Evolutionary conservation across 257 asterid species (phyloP).

Genomic region (Plantago elongata): DNA sequence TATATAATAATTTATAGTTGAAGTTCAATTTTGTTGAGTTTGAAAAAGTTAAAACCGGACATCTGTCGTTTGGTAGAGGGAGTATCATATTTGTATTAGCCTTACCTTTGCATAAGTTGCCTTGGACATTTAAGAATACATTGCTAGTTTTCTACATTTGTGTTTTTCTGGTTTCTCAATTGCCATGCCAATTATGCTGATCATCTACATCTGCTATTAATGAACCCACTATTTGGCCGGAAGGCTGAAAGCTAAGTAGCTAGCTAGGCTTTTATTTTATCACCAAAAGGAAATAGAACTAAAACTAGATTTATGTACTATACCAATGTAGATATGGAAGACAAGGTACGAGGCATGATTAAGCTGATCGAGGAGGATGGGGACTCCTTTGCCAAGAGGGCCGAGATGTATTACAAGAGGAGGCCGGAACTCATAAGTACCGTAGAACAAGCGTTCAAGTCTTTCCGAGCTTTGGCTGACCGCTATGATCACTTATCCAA

Average conservation of each 20-base stretch:
- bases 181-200: too few relatives aligned
- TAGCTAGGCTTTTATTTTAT: too few relatives aligned
- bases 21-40: too few relatives aligned
- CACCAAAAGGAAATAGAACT: not conserved
- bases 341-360: conserved; percentile 59
- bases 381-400: conserved; percentile 84
- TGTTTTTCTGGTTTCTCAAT: too few relatives aligned
- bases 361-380: conserved; percentile 84
- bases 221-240: not conserved
- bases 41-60: too few relatives aligned
- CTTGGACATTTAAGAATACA: too few relatives aligned
- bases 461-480: conserved; percentile 78
- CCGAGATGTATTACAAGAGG: conserved; percentile 84
- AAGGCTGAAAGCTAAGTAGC: not conserved
- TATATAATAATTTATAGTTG: too few relatives aligned
- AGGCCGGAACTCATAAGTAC: conserved; percentile 72
- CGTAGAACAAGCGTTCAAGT: conserved; percentile 70
- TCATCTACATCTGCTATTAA: too few relatives aligned
- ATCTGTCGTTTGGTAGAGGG: too few relatives aligned
- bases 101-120: too few relatives aligned
- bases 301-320: not conserved
- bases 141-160: too few relatives aligned
- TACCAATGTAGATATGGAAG: conserved; percentile 70
- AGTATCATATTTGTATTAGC: too few relatives aligned
- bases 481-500: conserved; percentile 72